Conservation (phyloP, 345 rosid genomes). For the Moricandia moricandioides region DNA sequence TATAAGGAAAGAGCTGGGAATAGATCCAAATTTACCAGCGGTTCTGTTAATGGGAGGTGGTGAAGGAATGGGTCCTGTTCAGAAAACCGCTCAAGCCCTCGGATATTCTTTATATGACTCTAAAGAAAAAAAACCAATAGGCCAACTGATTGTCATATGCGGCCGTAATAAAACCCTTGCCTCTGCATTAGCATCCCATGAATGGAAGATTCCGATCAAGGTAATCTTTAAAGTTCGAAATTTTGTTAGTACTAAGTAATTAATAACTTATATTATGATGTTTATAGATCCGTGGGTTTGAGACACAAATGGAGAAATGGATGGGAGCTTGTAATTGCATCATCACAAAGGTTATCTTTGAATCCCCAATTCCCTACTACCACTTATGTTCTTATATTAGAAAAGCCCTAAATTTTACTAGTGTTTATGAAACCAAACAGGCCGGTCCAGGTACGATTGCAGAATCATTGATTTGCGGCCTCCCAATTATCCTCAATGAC, state of each 20-base stretch:
- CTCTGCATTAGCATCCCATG: constrained; percentile 52
- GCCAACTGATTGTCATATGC: constrained; percentile 80
- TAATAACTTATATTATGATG: background rate
- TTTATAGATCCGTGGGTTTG: constrained; percentile 74
- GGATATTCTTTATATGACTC: constrained; percentile 61
- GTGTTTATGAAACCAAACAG: constrained; percentile 36
- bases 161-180: constrained; percentile 78
- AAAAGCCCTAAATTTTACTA: background rate
- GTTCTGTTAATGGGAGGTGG: constrained; percentile 98
- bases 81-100: constrained; percentile 76
- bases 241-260: background rate
- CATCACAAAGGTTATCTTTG: constrained; percentile 52
- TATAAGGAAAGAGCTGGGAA: constrained; percentile 65
- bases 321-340: constrained; percentile 98
- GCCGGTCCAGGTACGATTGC: constrained; percentile 99
- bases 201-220: constrained; percentile 83
- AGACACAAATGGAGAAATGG: constrained; percentile 96
- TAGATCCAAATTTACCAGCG: constrained; percentile 76
- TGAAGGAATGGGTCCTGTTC: constrained; percentile 98
- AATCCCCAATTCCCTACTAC: background rate
- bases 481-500: constrained; percentile 94
- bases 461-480: constrained; percentile 86
- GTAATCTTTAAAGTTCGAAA: constrained; percentile 34
- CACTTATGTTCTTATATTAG: background rate
- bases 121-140: constrained; percentile 51